Evolutionary conservation across 352 stramenopile genomes (phyloP).

Genomic region (Blastocystis sp.): DNA sequence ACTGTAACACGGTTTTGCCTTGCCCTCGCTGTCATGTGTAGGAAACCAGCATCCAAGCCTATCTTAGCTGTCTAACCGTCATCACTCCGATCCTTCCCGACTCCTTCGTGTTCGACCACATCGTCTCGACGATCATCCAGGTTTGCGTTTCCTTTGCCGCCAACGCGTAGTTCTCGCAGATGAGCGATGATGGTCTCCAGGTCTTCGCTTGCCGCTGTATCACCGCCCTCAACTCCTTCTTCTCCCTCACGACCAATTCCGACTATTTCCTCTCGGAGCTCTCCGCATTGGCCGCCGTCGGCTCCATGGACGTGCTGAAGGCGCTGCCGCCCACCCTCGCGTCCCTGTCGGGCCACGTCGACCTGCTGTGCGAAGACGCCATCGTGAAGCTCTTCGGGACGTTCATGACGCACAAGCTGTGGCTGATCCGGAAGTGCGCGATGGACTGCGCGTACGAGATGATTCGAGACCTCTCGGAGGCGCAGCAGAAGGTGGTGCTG

Average conservation of each 20-base stretch:
- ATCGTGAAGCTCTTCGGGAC: not conserved
- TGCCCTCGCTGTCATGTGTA: not conserved
- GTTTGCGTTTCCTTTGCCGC: not conserved
- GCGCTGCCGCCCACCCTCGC: not conserved
- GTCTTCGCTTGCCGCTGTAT: not conserved
- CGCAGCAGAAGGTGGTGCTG: not conserved
- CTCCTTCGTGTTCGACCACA: not conserved
- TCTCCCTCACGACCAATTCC: not conserved
- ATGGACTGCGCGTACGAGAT: not conserved
- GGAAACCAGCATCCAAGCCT: not conserved
- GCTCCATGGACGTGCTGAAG: conserved; percentile 20
- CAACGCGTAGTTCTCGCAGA: not conserved
- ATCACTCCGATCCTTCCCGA: not conserved
- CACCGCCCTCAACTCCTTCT: not conserved
- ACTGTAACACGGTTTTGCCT: not conserved
- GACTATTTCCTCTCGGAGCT: not conserved
- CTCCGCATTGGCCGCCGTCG: not conserved
- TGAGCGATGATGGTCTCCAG: not conserved
- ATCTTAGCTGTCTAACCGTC: not conserved
- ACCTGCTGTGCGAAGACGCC: not conserved
- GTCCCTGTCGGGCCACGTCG: not conserved
- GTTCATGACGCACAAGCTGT: not conserved
- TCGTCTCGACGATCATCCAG: conserved; percentile 3
- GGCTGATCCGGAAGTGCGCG: not conserved
- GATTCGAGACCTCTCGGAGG: not conserved